These are phyloP conservation scores for Sordariomycetes sp. DNA, from an alignment of 2,329 filamentous ascomycete species.

Conservation along the genomic window DNA sequence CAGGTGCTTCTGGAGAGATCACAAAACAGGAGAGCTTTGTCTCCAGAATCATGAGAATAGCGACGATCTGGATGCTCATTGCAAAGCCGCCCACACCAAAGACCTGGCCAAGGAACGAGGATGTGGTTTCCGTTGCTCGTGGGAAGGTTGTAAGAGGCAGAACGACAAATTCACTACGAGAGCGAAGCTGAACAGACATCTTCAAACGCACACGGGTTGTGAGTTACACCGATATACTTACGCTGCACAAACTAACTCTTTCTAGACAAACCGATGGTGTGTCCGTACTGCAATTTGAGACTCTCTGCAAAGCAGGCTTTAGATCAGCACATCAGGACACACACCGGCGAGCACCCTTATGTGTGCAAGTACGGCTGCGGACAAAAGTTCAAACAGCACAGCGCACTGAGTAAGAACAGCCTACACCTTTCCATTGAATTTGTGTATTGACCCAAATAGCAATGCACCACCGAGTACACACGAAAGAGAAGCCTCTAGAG, in stretches of 20 bases:
- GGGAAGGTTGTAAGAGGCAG: constrained; percentile 45
- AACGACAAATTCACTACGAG: constrained; percentile 46
- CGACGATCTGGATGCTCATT: constrained; percentile 45
- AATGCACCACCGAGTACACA: constrained; percentile 60
- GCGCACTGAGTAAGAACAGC: constrained; percentile 47
- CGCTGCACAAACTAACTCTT: constrained; percentile 4
- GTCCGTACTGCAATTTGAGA: constrained; percentile 42
- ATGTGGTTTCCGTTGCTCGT: constrained; percentile 42
- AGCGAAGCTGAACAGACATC: constrained; percentile 55
- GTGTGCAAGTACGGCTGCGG: constrained; percentile 42
- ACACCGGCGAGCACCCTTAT: constrained; percentile 57
- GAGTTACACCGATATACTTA: constrained; percentile 18
- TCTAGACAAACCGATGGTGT: constrained; percentile 50
- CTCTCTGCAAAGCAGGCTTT: constrained; percentile 62
- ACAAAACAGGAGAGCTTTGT: constrained; percentile 16
- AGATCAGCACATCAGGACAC: constrained; percentile 57
- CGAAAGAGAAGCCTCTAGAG: constrained; percentile 51
- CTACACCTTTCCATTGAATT: background rate
- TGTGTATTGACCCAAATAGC: constrained; percentile 25
- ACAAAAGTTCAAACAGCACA: constrained; percentile 56
- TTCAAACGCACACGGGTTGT: constrained; percentile 58
- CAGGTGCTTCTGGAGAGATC: constrained; percentile 20
- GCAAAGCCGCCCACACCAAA: constrained; percentile 40
- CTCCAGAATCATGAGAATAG: constrained; percentile 28
- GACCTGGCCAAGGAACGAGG: constrained; percentile 29